Percentiles rank a stretch among this genome's conserved stretches.
Conservation (phyloP, 345 rosid genomes). For the Arabidopsis thaliana region TAIR10.1 NC_003075.7:14010501-14011000, state of each 20-base stretch:
- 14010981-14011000: slow-evolving; percentile 67
- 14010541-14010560: not conserved
- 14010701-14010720: not conserved
- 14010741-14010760: slow-evolving; percentile 27
- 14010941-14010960: slow-evolving; percentile 51
- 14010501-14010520: slow-evolving; percentile 20
- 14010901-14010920: not conserved
- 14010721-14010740: not conserved
- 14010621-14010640: not conserved
- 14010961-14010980: slow-evolving; percentile 47
- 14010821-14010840: slow-evolving; percentile 44
- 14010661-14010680: slow-evolving; percentile 29
- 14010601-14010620: slow-evolving; percentile 1
- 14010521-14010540: slow-evolving; percentile 6
- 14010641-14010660: slow-evolving; percentile 31
- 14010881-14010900: not conserved
- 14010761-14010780: slow-evolving; percentile 23
- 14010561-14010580: slow-evolving; percentile 1
- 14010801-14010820: slow-evolving; percentile 41
- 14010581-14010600: slow-evolving; percentile 25
- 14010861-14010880: slow-evolving; percentile 21
- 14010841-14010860: slow-evolving; percentile 53
- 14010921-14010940: not conserved
- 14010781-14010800: slow-evolving; percentile 49
- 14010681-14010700: slow-evolving; percentile 44